phyloP scores from a whole-genome alignment of 148 eudicot genomes.

The Camellia japonica region DNA sequence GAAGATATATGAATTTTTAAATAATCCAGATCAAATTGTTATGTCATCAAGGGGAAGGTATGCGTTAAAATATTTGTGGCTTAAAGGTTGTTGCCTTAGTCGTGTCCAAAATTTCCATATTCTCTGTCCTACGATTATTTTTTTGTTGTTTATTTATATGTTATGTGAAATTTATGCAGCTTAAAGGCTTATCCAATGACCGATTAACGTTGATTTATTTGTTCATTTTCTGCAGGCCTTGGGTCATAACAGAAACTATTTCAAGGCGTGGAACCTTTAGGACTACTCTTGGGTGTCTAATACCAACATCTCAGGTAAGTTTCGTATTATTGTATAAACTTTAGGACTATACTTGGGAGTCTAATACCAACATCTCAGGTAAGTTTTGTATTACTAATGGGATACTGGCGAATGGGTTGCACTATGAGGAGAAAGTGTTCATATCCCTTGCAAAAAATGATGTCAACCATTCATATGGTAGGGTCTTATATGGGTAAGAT shows the following conservation, averaged over 20 bases:
- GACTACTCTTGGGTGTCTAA: constrained; percentile 27
- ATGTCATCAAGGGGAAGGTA: constrained; percentile 62
- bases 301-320: constrained; percentile 32
- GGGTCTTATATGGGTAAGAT: no score
- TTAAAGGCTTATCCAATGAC: background rate
- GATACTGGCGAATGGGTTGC: background rate
- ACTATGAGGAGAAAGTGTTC: background rate
- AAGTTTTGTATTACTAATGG: background rate
- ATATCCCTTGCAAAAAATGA: background rate
- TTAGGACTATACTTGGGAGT: constrained; percentile 25
- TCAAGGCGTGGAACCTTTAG: constrained; percentile 21
- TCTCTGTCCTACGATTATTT: no score
- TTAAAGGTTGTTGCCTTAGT: background rate
- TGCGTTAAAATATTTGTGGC: background rate
- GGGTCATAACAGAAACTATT: constrained; percentile 34
- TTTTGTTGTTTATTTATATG: background rate
- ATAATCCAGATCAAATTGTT: constrained; percentile 39
- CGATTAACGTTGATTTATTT: background rate
- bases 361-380: constrained; percentile 33
- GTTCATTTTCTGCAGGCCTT: constrained; percentile 45
- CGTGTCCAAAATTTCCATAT: background rate
- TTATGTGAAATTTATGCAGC: background rate
- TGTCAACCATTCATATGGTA: no score
- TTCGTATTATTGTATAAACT: background rate
- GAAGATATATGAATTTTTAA: constrained; percentile 37